Percentiles rank a stretch among this genome's conserved stretches.
phyloP scores from a whole-genome alignment of 345 rosid species.

The Theobroma cacao region DNA sequence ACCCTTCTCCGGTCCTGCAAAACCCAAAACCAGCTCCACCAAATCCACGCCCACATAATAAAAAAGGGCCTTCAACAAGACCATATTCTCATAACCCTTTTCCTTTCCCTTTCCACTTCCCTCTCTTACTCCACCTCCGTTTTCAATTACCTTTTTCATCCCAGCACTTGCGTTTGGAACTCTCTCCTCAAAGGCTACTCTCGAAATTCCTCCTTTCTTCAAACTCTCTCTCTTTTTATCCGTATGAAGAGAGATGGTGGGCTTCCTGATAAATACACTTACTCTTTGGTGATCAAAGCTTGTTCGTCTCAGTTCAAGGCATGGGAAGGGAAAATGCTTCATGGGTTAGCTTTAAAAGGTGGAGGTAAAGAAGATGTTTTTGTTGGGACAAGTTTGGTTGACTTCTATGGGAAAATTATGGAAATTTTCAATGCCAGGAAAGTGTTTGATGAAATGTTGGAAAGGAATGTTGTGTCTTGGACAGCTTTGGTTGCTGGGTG shows the following conservation, averaged over 20 bases:
- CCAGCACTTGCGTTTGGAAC: constrained; percentile 60
- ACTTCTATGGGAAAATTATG: constrained; percentile 60
- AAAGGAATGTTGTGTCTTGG: constrained; percentile 67
- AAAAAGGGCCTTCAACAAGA: constrained; percentile 77
- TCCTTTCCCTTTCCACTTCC: constrained; percentile 37
- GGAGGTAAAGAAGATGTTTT: constrained; percentile 43
- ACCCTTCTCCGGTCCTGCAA: constrained; percentile 54
- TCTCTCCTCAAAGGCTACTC: constrained; percentile 46
- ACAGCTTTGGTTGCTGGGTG: constrained; percentile 67
- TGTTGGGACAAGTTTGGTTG: constrained; percentile 64
- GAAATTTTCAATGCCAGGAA: constrained; percentile 48
- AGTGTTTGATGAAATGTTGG: constrained; percentile 59
- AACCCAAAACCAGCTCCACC: constrained; percentile 43
- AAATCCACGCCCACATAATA: constrained; percentile 67
- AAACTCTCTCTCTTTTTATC: constrained; percentile 41
- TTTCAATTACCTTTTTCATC: constrained; percentile 42
- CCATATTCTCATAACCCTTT: constrained; percentile 46
- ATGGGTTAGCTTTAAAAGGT: constrained; percentile 43
- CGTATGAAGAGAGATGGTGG: constrained; percentile 47
- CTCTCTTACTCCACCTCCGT: constrained; percentile 47
- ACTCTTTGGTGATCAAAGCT: constrained; percentile 48
- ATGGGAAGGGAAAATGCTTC: constrained; percentile 46
- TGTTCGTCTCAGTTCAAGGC: constrained; percentile 41
- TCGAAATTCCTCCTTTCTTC: constrained; percentile 23
- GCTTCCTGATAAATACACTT: constrained; percentile 53